A percentile compares a stretch with the other conserved stretches of the same genome.
Evolutionary conservation across 805 yeast genomes (phyloP).

Genomic region (Citeromyces matritensis): DNA sequence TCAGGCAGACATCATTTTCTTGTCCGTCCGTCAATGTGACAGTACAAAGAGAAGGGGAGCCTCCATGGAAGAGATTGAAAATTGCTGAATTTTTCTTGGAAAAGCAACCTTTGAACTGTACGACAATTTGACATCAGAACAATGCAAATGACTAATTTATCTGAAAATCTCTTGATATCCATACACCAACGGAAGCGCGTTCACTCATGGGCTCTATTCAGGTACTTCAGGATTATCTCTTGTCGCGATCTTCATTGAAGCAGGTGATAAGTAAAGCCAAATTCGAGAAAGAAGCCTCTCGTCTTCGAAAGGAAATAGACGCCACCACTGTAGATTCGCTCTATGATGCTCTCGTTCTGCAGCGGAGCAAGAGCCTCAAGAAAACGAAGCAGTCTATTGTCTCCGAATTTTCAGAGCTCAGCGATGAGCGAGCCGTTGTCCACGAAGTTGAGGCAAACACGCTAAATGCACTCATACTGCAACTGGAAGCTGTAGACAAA

Average conservation of each 20-base stretch:
- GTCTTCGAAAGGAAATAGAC: neutral
- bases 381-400: neutral
- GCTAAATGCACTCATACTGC: conserved; percentile 4
- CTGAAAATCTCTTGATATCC: no score
- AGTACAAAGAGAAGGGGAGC: no score
- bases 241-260: conserved; percentile 3
- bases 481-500: conserved; percentile 12
- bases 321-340: neutral
- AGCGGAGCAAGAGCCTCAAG: neutral
- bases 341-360: neutral
- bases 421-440: neutral
- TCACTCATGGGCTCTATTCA: conserved; percentile 1
- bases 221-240: conserved; percentile 3
- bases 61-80: no score
- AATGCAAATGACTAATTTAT: no score
- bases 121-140: neutral
- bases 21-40: no score
- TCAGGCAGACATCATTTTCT: no score
- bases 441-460: neutral
- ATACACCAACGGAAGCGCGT: no score
- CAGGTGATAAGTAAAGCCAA: conserved; percentile 1
- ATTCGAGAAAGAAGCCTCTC: neutral
- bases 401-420: neutral
- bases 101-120: neutral
- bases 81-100: no score